Evolutionary conservation across 257 asterid species (phyloP).

Genomic region (Solanum chiquidenum): DNA sequence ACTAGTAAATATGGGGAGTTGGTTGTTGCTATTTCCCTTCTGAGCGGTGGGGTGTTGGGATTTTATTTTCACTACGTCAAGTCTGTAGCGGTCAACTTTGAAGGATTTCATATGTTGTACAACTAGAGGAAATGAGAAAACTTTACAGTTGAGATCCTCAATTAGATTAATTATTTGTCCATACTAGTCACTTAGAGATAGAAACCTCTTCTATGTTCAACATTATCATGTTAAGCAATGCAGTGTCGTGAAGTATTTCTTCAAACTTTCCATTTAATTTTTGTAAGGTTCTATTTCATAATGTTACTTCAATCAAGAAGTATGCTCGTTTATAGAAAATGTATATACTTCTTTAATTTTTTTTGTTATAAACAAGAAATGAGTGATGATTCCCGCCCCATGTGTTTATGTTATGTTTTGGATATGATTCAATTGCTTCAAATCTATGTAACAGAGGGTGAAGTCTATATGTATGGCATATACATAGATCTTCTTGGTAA

Average conservation of each 20-base stretch:
- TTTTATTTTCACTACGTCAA: background rate
- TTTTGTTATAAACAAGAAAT: background rate
- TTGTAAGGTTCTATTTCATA: background rate
- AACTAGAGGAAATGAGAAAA: background rate
- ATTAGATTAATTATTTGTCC: background rate
- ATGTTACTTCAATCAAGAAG: background rate
- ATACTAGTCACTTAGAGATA: background rate
- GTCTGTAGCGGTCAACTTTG: background rate
- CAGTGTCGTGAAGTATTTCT: background rate
- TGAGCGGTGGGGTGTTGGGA: background rate
- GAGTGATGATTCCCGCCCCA: background rate
- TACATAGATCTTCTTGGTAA: background rate
- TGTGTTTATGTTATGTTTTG: background rate
- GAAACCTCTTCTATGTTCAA: background rate
- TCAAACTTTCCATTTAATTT: background rate
- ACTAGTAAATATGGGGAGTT: background rate
- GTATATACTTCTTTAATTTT: background rate
- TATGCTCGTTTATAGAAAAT: background rate
- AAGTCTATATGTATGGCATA: background rate
- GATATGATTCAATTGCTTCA: background rate
- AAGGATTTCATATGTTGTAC: background rate
- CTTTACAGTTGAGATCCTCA: background rate
- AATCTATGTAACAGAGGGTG: background rate
- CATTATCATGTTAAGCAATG: background rate
- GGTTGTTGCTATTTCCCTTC: background rate